Evolutionary conservation across 345 rosid species (phyloP).

Genomic region (Salix viminalis): DNA sequence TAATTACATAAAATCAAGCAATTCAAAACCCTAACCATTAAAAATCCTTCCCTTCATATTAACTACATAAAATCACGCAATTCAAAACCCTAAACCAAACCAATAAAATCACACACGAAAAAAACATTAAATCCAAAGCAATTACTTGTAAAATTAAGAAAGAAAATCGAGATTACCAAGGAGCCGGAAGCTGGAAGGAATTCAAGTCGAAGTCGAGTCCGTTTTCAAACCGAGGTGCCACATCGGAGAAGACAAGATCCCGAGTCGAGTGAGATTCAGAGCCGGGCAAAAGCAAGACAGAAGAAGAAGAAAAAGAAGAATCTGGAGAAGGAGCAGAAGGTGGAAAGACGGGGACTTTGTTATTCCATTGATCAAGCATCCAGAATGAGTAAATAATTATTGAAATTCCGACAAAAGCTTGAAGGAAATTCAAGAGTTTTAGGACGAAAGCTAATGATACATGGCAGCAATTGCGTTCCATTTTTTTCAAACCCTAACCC

Average conservation of each 20-base stretch:
- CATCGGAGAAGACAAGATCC: constrained; percentile 26
- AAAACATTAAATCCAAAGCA: neutral
- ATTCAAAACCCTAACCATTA: neutral
- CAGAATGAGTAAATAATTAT: constrained; percentile 70
- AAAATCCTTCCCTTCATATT: neutral
- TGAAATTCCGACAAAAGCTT: constrained; percentile 60
- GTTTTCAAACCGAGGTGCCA: constrained; percentile 35
- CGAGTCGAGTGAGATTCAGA: constrained; percentile 13
- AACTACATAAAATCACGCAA: neutral
- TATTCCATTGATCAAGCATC: constrained; percentile 84
- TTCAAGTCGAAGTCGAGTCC: constrained; percentile 43
- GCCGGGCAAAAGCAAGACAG: constrained; percentile 1
- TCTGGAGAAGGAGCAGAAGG: constrained; percentile 47
- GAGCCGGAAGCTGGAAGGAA: constrained; percentile 70
- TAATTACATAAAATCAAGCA: neutral
- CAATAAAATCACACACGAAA: neutral
- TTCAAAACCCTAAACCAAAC: neutral
- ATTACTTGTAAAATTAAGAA: constrained; percentile 1
- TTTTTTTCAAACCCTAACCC: constrained; percentile 14
- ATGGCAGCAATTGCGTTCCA: constrained; percentile 75
- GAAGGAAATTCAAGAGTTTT: constrained; percentile 64
- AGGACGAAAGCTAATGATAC: constrained; percentile 53
- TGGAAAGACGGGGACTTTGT: constrained; percentile 40
- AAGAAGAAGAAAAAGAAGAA: constrained; percentile 16
- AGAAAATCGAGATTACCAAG: constrained; percentile 49